phyloP scores from a whole-genome alignment of 805 yeast genomes.

The Kluyveromyces lactis region DNA sequence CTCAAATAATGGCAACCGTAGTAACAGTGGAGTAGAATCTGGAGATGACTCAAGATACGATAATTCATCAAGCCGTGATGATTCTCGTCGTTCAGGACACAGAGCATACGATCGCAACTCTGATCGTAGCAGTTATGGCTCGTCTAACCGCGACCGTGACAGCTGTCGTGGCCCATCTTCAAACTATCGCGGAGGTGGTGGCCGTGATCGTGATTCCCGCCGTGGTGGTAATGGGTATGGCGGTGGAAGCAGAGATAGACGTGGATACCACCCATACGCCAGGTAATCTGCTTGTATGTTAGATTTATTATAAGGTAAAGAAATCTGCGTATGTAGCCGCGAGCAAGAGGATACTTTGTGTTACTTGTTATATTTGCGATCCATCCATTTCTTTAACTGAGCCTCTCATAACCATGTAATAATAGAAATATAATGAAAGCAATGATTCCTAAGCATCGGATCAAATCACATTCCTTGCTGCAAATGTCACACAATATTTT shows the following conservation, averaged over 20 bases:
- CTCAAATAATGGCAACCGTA: conserved; percentile 14
- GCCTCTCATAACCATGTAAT: too few relatives aligned
- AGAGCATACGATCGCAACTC: conserved; percentile 3
- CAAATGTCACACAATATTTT: too few relatives aligned
- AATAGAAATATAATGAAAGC: too few relatives aligned
- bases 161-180: conserved; percentile 1
- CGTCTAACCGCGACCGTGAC: conserved; percentile 13
- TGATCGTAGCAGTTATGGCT: conserved; percentile 9
- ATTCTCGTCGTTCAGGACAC: conserved; percentile 1
- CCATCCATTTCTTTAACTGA: too few relatives aligned
- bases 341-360: too few relatives aligned
- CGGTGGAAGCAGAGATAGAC: conserved; percentile 9
- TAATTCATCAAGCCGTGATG: not conserved
- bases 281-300: conserved; percentile 11
- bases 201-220: conserved; percentile 18
- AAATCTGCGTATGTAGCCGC: too few relatives aligned
- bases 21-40: conserved; percentile 4
- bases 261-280: conserved; percentile 29
- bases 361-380: too few relatives aligned
- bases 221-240: conserved; percentile 20
- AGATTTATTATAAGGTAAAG: too few relatives aligned
- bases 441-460: not conserved
- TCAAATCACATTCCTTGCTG: not conserved
- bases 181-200: conserved; percentile 7
- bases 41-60: conserved; percentile 2